Evolutionary conservation across 2,329 filamentous ascomycete species (phyloP).

Genomic region (Cordyceps cateniannulata): DNA sequence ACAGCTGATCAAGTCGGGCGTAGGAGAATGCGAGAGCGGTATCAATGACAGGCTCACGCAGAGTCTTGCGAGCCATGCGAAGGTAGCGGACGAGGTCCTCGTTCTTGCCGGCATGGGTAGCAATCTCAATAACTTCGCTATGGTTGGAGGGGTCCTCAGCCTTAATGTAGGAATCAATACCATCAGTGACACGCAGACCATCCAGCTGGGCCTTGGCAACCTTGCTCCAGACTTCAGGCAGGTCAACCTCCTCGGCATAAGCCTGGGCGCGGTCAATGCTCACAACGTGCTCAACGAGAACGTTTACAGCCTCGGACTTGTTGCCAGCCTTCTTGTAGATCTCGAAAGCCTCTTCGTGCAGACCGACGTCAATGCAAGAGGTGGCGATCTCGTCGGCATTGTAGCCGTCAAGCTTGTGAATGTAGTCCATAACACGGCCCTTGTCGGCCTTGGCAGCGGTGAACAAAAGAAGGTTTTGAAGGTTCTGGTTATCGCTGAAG

Average conservation of each 20-base stretch:
- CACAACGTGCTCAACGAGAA: slow-evolving; percentile 92
- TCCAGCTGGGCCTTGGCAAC: slow-evolving; percentile 97
- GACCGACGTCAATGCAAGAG: slow-evolving; percentile 88
- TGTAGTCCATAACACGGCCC: slow-evolving; percentile 89
- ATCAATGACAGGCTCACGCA: slow-evolving; percentile 88
- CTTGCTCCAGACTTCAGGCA: slow-evolving; percentile 95
- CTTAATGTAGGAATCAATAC: slow-evolving; percentile 96
- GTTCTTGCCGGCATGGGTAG: slow-evolving; percentile 92
- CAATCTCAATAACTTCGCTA: slow-evolving; percentile 91
- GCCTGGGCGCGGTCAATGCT: slow-evolving; percentile 96
- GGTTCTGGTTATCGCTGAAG: slow-evolving; percentile 93
- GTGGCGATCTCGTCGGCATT: slow-evolving; percentile 87
- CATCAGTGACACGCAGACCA: slow-evolving; percentile 83
- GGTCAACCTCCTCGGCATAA: slow-evolving; percentile 89
- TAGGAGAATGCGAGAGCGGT: slow-evolving; percentile 91
- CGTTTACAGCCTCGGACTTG: slow-evolving; percentile 78
- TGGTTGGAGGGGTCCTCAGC: slow-evolving; percentile 91
- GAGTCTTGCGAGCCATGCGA: slow-evolving; percentile 94
- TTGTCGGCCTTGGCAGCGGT: slow-evolving; percentile 97
- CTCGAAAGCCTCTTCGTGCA: slow-evolving; percentile 95
- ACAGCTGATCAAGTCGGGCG: slow-evolving; percentile 83
- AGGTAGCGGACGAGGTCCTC: slow-evolving; percentile 96
- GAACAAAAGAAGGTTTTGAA: slow-evolving; percentile 94
- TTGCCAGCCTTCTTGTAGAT: slow-evolving; percentile 98
- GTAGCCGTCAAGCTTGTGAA: slow-evolving; percentile 84